These are phyloP conservation scores for Suillus cothurnatus DNA, from an alignment of 768 basidiomycete genomes.

Conservation along the genomic window DNA sequence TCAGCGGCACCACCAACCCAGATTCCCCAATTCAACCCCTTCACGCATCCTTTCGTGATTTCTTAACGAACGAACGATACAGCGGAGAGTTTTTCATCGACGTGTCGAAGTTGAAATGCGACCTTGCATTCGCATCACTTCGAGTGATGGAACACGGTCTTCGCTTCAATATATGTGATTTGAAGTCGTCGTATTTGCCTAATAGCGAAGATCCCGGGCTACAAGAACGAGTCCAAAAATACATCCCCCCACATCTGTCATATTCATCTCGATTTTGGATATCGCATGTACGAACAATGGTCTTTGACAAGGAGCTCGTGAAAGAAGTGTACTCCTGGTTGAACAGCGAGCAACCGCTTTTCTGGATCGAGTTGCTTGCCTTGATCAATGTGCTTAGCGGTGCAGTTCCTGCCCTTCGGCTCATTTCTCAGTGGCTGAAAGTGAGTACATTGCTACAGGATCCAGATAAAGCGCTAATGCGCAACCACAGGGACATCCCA, in stretches of 20 bases:
- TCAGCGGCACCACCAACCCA: slow-evolving; percentile 8
- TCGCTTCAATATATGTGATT: slow-evolving; percentile 38
- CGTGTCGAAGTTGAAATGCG: slow-evolving; percentile 12
- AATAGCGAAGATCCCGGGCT: slow-evolving; percentile 25
- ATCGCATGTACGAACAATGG: slow-evolving; percentile 8
- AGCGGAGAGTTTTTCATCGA: slow-evolving; percentile 20
- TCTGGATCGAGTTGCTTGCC: background rate
- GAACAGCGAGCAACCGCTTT: background rate
- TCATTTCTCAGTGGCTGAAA: background rate
- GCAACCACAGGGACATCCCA: background rate
- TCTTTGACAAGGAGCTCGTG: background rate
- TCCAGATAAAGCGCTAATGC: background rate
- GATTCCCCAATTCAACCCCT: slow-evolving; percentile 18
- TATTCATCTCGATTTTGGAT: slow-evolving; percentile 18
- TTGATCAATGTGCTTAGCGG: background rate
- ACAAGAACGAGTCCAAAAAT: background rate
- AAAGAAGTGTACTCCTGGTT: background rate
- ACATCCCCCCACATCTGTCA: slow-evolving; percentile 7
- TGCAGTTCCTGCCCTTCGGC: background rate
- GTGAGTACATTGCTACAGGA: background rate
- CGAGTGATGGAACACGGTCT: slow-evolving; percentile 32
- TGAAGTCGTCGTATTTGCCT: slow-evolving; percentile 30
- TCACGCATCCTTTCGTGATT: slow-evolving; percentile 33
- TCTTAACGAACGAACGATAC: slow-evolving; percentile 16
- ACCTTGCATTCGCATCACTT: slow-evolving; percentile 26